Conservation (phyloP, 2,329 filamentous ascomycete species). For the Ascochyta lentis region DNA sequence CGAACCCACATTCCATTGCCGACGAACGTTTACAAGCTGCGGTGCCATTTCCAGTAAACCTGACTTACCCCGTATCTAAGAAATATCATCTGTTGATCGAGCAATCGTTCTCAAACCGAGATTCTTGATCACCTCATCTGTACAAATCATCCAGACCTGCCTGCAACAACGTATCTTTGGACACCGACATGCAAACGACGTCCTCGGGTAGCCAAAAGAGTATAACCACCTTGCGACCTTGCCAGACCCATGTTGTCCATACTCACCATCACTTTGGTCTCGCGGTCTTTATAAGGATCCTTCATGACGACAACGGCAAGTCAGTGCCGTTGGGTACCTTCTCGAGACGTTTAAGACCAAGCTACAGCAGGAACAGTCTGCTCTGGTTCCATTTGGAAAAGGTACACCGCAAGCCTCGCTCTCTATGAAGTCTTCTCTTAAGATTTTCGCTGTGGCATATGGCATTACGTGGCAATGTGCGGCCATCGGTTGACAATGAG, state of each 20-base stretch:
- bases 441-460: neutral
- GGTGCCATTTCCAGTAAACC: neutral
- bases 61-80: neutral
- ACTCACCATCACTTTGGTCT: no score
- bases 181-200: neutral
- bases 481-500: neutral
- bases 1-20: neutral
- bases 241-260: no score
- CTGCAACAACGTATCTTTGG: neutral
- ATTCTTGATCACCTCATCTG: neutral
- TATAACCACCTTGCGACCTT: no score
- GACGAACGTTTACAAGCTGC: neutral
- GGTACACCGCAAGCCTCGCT: neutral
- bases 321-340: no score
- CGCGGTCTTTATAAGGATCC: no score
- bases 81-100: neutral
- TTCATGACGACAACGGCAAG: no score
- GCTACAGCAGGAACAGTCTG: neutral
- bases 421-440: no score
- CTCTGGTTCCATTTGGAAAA: neutral
- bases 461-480: neutral
- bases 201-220: no score
- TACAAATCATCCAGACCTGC: neutral
- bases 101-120: neutral
- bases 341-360: neutral